Evolutionary conservation across 179 eudicot species (phyloP).

Genomic region (Spergularia azorica): DNA sequence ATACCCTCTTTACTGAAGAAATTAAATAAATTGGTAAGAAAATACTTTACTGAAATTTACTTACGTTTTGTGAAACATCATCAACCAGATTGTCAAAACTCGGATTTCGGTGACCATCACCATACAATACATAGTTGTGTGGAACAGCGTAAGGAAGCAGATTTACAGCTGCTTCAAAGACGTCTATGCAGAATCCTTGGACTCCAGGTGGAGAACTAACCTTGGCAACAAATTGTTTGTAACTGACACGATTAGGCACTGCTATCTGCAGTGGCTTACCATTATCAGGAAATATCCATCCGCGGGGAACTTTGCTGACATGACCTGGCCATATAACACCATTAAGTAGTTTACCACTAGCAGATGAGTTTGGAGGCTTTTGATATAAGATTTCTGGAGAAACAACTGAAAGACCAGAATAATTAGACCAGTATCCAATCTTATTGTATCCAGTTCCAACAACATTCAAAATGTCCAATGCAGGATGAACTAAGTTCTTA

Average conservation of each 20-base stretch:
- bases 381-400: constrained; percentile 56
- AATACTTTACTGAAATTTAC: constrained; percentile 21
- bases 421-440: constrained; percentile 69
- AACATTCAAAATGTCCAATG: constrained; percentile 50
- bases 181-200: constrained; percentile 78
- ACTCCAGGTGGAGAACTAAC: constrained; percentile 58
- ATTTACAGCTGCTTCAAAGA: constrained; percentile 74
- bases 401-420: constrained; percentile 58
- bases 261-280: constrained; percentile 45
- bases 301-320: constrained; percentile 40
- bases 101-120: constrained; percentile 71
- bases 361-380: constrained; percentile 50
- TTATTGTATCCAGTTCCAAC: constrained; percentile 30
- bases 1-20: not conserved
- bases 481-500: constrained; percentile 32
- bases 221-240: constrained; percentile 46
- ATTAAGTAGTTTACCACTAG: constrained; percentile 38
- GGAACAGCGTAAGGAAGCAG: constrained; percentile 79
- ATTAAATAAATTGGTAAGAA: too few species aligned
- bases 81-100: constrained; percentile 48
- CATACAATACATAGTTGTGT: constrained; percentile 51
- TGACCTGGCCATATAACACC: constrained; percentile 80
- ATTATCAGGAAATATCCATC: constrained; percentile 51
- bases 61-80: constrained; percentile 67
- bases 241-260: constrained; percentile 51